A percentile compares a stretch with the other conserved stretches of the same genome.
These are phyloP conservation scores for Arabidopsis arenosa DNA, from an alignment of 345 rosid genomes.

Conservation along the genomic window DNA sequence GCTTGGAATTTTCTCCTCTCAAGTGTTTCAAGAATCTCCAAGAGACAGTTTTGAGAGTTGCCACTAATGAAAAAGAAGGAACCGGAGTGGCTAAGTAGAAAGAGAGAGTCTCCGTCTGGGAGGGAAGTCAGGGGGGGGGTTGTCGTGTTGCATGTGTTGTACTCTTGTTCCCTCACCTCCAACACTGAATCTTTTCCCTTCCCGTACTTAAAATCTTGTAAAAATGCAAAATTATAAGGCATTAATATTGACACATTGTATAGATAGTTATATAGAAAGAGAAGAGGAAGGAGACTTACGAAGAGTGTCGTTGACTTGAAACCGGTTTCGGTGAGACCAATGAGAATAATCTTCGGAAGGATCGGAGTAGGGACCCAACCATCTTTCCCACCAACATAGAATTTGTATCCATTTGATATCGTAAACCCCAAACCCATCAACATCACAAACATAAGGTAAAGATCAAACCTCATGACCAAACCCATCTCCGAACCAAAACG, in stretches of 20 bases:
- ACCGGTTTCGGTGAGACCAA: conserved; percentile 85
- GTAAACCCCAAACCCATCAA: conserved; percentile 48
- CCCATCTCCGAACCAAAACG: conserved; percentile 17
- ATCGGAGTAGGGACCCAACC: conserved; percentile 82
- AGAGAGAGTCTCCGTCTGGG: conserved; percentile 61
- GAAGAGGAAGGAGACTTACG: conserved; percentile 45
- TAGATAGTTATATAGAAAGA: not conserved
- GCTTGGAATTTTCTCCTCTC: conserved; percentile 99
- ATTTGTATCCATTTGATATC: conserved; percentile 52
- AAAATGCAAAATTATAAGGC: not conserved
- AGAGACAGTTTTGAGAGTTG: conserved; percentile 60
- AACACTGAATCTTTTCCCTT: conserved; percentile 66
- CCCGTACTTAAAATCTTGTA: conserved; percentile 39
- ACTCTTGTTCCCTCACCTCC: conserved; percentile 61
- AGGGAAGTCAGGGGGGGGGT: conserved; percentile 60
- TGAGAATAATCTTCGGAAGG: conserved; percentile 71
- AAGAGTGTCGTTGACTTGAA: conserved; percentile 84
- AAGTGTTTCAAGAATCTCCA: conserved; percentile 93
- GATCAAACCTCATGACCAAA: conserved; percentile 25
- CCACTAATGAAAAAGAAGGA: conserved; percentile 72
- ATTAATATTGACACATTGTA: not conserved
- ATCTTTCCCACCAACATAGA: conserved; percentile 72
- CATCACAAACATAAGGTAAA: conserved; percentile 32
- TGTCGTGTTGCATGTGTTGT: conserved; percentile 65
- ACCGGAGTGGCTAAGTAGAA: conserved; percentile 60